Percentiles rank a stretch among this genome's conserved stretches.
phyloP scores from a whole-genome alignment of 1,284 basidiomycete species.

The Farysia itapuensis region DNA sequence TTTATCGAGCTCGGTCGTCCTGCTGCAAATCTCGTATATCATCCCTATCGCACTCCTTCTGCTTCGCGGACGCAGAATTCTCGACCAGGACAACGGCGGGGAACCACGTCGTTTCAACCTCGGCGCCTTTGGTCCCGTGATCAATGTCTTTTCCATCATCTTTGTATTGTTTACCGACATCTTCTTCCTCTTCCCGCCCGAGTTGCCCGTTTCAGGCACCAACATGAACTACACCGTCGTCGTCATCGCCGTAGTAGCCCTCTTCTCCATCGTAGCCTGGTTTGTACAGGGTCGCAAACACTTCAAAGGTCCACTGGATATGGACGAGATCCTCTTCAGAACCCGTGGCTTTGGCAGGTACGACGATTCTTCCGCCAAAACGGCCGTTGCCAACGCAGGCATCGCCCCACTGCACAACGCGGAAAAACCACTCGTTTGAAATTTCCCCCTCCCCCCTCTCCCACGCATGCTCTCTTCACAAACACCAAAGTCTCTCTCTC shows the following conservation, averaged over 20 bases:
- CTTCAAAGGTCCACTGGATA: slow-evolving; percentile 41
- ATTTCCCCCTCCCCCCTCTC: too few relatives aligned
- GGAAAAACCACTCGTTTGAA: too few relatives aligned
- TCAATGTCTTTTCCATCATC: slow-evolving; percentile 61
- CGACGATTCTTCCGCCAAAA: not conserved
- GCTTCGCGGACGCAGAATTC: slow-evolving; percentile 60
- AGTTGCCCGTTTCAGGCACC: slow-evolving; percentile 58
- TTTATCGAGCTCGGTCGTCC: slow-evolving; percentile 61
- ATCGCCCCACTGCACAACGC: too few relatives aligned
- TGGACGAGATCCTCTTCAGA: slow-evolving; percentile 28
- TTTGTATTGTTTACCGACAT: slow-evolving; percentile 62
- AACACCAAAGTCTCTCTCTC: too few relatives aligned
- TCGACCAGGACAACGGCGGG: slow-evolving; percentile 48
- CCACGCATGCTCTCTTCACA: too few relatives aligned
- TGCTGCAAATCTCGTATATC: slow-evolving; percentile 62
- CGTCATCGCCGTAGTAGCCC: slow-evolving; percentile 35
- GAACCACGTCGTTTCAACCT: slow-evolving; percentile 15
- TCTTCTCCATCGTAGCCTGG: slow-evolving; percentile 33
- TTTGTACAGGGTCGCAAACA: slow-evolving; percentile 21
- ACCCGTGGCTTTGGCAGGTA: slow-evolving; percentile 16
- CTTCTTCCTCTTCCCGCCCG: slow-evolving; percentile 65
- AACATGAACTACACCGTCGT: slow-evolving; percentile 63
- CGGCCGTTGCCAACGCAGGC: too few relatives aligned
- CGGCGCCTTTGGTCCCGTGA: slow-evolving; percentile 43
- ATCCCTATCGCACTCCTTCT: slow-evolving; percentile 61